A percentile compares a stretch with the other conserved stretches of the same genome.
Conservation (phyloP, 768 basidiomycete species). For the Roridomyces roridus region DNA sequence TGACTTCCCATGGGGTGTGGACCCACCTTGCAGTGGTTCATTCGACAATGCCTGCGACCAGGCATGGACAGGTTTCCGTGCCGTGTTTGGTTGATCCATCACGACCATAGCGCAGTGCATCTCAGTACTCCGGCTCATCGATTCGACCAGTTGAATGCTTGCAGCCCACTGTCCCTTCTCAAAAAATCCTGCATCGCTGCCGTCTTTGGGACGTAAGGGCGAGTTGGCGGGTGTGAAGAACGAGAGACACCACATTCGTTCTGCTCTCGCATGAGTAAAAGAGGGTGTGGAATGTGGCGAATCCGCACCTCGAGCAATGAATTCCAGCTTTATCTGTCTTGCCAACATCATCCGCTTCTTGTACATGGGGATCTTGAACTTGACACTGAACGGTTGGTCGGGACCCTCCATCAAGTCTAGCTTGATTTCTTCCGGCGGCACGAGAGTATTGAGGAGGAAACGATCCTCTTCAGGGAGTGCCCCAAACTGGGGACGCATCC, state of each 20-base stretch:
- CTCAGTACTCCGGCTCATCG: background rate
- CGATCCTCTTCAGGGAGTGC: conserved; percentile 11
- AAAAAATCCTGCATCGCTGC: background rate
- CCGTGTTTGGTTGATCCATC: background rate
- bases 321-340: conserved; percentile 4
- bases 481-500: no score
- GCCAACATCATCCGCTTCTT: conserved; percentile 11
- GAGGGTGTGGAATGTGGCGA: background rate
- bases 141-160: background rate
- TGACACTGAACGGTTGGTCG: conserved; percentile 6
- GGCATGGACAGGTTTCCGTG: background rate
- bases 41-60: background rate
- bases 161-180: background rate
- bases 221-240: conserved; percentile 10
- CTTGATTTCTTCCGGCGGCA: conserved; percentile 7
- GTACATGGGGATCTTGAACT: conserved; percentile 11
- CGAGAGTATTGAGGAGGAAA: background rate
- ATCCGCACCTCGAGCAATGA: conserved; percentile 5
- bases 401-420: conserved; percentile 1
- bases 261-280: background rate
- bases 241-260: conserved; percentile 1
- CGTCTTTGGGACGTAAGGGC: background rate
- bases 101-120: background rate
- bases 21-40: background rate
- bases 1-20: no score